Base-by-base conservation (phyloP, 148 eudicot genomes). In the Fagopyrum tataricum region DNA sequence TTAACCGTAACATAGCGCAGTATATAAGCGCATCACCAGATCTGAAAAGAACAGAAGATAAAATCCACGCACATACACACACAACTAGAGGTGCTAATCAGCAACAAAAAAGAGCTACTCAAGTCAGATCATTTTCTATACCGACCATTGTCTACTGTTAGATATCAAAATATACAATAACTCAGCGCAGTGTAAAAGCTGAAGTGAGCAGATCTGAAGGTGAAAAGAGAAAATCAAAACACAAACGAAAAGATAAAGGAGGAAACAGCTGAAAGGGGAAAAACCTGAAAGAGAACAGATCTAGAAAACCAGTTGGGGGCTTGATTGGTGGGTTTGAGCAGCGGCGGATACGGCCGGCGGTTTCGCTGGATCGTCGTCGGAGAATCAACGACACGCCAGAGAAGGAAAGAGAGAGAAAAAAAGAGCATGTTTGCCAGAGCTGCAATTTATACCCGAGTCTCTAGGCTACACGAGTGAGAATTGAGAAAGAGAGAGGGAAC, bases 341-440 rank as follows among this genome's bases (percentile, higher is more conserved):
- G 64, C 64, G 67, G 78, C 69, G n/a, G 55, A 66, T 4, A 0
- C n/a, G 10, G 72, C 62, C 81, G 77, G 68, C 39, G 75, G 49
- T 4, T 10, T 70, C 20, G 51, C 77, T 71, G 75, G 55, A 13
- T 39, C 46, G 76, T 11, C 72, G 72, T 10, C 47, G 77, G 53
- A 75, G 82, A 52, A 13, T 75, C 47, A 68, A 70, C 17, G 67
- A 24, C 44, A 3, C 61, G 12, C n/a, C 47, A 67, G 62, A 31
- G 20, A 47, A 72, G 82, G 70, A 73, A 81, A 71, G 70, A 74
- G 80, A 76, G 74, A 78, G 76, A 82, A 85, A 90, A 86, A 83
- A 78, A 40, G 67, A 31, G 23, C 79, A 69, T 72, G 48, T n/a
- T 37, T 40, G 84, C 79, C 52, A 73, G 80, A 81, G 74, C 40